Evolutionary conservation across 1,284 basidiomycete genomes (phyloP), one percentile per base, ranked within the genome.

Genomic region (Cystobasidium pallidum): DNA sequence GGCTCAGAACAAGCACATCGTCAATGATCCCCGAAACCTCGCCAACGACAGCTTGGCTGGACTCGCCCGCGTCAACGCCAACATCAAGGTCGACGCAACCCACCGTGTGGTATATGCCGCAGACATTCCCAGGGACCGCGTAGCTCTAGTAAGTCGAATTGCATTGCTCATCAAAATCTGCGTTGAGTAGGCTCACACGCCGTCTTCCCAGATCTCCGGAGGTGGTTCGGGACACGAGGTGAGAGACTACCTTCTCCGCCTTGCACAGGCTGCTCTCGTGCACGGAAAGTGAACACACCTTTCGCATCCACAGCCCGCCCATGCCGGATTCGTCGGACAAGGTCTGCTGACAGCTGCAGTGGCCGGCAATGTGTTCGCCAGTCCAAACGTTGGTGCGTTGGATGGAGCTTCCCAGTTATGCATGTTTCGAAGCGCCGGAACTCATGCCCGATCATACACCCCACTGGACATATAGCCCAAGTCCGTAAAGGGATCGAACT

Each of bases 261-360:
- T 13, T 39, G 36, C 15, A 15, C 19, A 15, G 45, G 32, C 19
- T 66, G n/a, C 24, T 19, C 24, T 43, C n/a, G n/a, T n/a, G n/a
- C n/a, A 28, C 62, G 45, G 49, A 30, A 34, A 15, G n/a, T n/a
- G 54, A 45, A n/a, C 32, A 19, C 49, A 26, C 2, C 21, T 41
- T 15, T 4, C 49, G n/a, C n/a, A n/a, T 36, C 28, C 17, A 17
- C 36, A 95, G 79, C 93, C 93, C 28, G 86, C 91, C 21, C 78
- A 76, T 34, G 75, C 77, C 8, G 74, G 65, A 11, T 78, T 77
- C 75, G 86, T 81, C 86, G 91, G 92, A 49, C 81, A 86, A 68
- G 92, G 92, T 30, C 88, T 94, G 76, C 83, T 95, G 47, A 88
- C 79, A 86, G 92, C 88, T 59, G 92, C 92, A 41, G 90, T 95